Conservation (phyloP, 805 yeast genomes). For the Metschnikowia cubensis region DNA sequence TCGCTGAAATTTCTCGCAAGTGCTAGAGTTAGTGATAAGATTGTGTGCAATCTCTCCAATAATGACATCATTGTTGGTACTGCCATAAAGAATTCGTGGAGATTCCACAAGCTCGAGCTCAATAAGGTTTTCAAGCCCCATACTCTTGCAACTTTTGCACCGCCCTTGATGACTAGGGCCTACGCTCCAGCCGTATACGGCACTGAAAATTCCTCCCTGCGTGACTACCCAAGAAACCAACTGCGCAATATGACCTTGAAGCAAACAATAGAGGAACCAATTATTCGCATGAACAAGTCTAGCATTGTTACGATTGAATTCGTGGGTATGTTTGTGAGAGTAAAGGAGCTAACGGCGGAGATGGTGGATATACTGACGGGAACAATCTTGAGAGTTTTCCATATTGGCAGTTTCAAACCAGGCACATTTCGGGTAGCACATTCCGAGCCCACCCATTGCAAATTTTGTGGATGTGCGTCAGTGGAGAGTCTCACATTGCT, state of each 20-base stretch:
- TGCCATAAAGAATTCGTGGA: constrained; percentile 65
- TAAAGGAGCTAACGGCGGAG: constrained; percentile 54
- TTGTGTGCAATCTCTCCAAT: constrained; percentile 50
- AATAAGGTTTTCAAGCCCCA: constrained; percentile 6
- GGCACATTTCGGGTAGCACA: constrained; percentile 67
- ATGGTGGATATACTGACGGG: constrained; percentile 79
- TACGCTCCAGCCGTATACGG: not conserved
- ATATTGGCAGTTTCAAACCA: constrained; percentile 59
- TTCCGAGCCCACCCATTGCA: constrained; percentile 82
- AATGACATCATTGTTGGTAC: constrained; percentile 59
- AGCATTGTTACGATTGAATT: constrained; percentile 57
- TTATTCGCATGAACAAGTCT: constrained; percentile 24
- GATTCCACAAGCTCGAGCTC: constrained; percentile 42
- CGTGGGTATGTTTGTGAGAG: constrained; percentile 70
- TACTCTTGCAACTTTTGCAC: constrained; percentile 13
- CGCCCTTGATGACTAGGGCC: constrained; percentile 17
- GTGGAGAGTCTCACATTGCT: constrained; percentile 67
- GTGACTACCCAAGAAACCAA: not conserved
- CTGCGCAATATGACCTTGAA: not conserved
- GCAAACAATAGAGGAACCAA: not conserved
- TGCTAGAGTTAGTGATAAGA: constrained; percentile 70
- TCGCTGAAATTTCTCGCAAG: constrained; percentile 57
- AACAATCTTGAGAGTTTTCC: constrained; percentile 55
- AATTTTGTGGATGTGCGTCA: constrained; percentile 87
- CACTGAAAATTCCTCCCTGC: not conserved